Percentiles rank a stretch among this genome's conserved stretches.
Conservation (phyloP, 352 stramenopile species). For the Halophytophthora polymorphica region DNA sequence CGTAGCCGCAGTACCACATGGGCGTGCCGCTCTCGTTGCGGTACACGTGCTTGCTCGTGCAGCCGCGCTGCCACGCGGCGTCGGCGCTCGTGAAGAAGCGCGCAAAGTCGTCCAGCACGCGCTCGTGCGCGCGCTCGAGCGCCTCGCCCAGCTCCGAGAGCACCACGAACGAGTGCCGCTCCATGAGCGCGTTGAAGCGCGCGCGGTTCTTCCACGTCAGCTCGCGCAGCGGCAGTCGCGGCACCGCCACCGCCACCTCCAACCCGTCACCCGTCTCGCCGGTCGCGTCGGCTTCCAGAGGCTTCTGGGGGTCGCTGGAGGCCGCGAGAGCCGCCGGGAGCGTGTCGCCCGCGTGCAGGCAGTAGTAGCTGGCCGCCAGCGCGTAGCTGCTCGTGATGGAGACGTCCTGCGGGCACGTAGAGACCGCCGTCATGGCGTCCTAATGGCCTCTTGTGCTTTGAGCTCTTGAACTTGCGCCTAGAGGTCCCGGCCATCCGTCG, state of each 20-base stretch:
- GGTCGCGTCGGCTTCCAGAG: conserved; percentile 6
- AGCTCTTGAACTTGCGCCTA: too few species aligned
- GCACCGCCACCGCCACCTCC: conserved; percentile 19
- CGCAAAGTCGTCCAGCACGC: conserved; percentile 37
- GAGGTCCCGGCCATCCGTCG: too few species aligned
- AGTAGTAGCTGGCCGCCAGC: conserved; percentile 29
- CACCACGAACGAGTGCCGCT: conserved; percentile 60
- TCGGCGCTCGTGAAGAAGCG: conserved; percentile 46
- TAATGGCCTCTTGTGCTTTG: too few species aligned
- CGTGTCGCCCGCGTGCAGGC: conserved; percentile 19
- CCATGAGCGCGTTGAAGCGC: conserved; percentile 48
- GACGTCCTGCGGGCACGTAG: not conserved
- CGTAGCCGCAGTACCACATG: conserved; percentile 66
- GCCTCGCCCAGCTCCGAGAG: conserved; percentile 46
- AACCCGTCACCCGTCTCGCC: not conserved
- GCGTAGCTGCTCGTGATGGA: conserved; percentile 19
- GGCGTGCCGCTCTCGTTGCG: conserved; percentile 54
- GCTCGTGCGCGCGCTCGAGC: conserved; percentile 33
- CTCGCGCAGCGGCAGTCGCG: conserved; percentile 36
- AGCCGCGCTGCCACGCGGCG: conserved; percentile 33
- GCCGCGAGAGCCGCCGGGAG: not conserved
- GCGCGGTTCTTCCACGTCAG: conserved; percentile 49
- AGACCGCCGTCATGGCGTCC: conserved; percentile 14
- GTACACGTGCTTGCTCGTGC: conserved; percentile 55
- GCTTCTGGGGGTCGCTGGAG: conserved; percentile 1